Base-by-base conservation (phyloP, 2,329 filamentous ascomycete species). In the Alternaria triticina region DNA sequence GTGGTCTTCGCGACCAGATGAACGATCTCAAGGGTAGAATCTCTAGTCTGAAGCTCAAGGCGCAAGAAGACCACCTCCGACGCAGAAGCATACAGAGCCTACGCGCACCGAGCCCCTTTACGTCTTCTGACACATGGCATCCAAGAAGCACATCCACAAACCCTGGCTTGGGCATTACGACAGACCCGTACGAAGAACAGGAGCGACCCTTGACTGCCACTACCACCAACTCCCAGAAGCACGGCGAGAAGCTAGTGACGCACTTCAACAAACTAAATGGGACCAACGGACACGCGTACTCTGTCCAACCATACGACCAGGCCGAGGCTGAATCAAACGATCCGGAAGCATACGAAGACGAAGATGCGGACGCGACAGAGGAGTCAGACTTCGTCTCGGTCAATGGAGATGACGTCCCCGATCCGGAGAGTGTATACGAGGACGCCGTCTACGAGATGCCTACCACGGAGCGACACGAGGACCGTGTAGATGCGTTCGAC, bases 401-500 rank as follows among this genome's bases (percentile, higher is more conserved):
- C 63, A 57, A 79, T 68, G 68, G 74, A 65, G 70, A 77, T 0
- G 13, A 54, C 4, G 73, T 74, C 10, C 51, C 44, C 12, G 69
- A 57, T 28, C 70, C 64, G 11, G 70, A 74, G 15, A 83, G 80
- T 60, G 75, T 83, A 15, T 84, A 83, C 64, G 81, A 83, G 69
- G 83, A 84, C 61, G 81, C 82, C n/a, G 76, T 74, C 8, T 79
- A 79, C 65, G 71, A 81, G 54, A 76, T 76, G 72, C 70, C 77
- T 4, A 68, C 71, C 25, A 72, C 75, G 6, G 79, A 76, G 57
- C 93, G 93, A 0, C 95, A 98, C 74, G 95, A 98, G 81, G 94
- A 97, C 78, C 91, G 95, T 20, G 90, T 94, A 69, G 95, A 98
- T 79, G 94, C 94, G 1, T 98, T 98, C 74, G 95, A 98, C 78